Conservation (phyloP, 23 red algal species). For the Chondrus crispus region DNA sequence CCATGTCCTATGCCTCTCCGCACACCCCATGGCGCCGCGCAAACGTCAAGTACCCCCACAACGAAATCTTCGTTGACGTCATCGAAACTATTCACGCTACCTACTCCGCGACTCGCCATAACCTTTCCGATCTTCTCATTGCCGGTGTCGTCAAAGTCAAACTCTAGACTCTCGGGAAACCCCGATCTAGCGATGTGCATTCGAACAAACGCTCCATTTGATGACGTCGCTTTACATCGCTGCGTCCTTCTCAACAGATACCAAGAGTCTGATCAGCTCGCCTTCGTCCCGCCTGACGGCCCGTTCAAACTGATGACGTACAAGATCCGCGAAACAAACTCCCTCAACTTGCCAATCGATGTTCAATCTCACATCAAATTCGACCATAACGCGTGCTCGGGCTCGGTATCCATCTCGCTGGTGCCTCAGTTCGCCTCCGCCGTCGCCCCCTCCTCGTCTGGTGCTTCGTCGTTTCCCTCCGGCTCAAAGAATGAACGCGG, state of each 20-base stretch:
- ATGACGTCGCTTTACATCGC: conserved; percentile 73
- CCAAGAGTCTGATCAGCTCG: conserved; percentile 43
- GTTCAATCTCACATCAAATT: conserved; percentile 45
- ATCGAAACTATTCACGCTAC: conserved; percentile 69
- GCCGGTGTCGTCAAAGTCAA: conserved; percentile 49
- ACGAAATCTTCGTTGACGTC: conserved; percentile 94
- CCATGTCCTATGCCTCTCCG: neutral
- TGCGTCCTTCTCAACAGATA: conserved; percentile 60
- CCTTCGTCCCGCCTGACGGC: conserved; percentile 85
- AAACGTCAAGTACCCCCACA: conserved; percentile 68
- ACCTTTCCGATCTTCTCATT: conserved; percentile 53
- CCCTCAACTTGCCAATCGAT: conserved; percentile 53
- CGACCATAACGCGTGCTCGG: conserved; percentile 14
- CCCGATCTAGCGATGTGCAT: conserved; percentile 72
- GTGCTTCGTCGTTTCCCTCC: neutral
- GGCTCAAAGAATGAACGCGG: conserved; percentile 45
- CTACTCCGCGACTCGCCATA: conserved; percentile 5
- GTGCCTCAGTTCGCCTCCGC: conserved; percentile 41
- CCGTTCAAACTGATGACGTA: conserved; percentile 69
- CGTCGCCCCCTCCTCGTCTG: neutral
- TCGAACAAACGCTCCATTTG: conserved; percentile 24
- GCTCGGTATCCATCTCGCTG: conserved; percentile 40
- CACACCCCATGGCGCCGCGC: conserved; percentile 51
- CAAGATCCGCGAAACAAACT: conserved; percentile 40
- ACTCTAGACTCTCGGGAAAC: conserved; percentile 73